These are phyloP conservation scores for Ophiostoma fasciatum DNA, from an alignment of 2,329 filamentous ascomycete genomes.

Conservation along the genomic window DNA sequence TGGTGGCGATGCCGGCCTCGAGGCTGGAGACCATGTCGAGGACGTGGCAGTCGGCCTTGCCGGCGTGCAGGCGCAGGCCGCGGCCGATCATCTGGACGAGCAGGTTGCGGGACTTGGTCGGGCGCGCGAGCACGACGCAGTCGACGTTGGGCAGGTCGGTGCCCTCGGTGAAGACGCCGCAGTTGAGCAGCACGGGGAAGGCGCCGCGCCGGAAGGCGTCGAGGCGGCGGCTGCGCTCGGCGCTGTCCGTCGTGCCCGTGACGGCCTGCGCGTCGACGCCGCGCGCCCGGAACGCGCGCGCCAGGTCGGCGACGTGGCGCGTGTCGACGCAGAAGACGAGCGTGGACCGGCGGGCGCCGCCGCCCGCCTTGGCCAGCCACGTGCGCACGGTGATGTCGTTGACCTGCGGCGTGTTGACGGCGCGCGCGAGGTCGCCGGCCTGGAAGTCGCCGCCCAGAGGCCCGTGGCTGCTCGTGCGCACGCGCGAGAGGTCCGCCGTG, in stretches of 20 bases:
- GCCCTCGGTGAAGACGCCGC: slow-evolving; percentile 91
- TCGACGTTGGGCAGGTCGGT: slow-evolving; percentile 97
- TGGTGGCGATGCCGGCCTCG: slow-evolving; percentile 72
- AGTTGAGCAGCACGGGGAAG: slow-evolving; percentile 84
- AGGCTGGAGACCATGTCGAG: slow-evolving; percentile 91
- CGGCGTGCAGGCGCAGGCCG: slow-evolving; percentile 69
- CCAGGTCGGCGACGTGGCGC: slow-evolving; percentile 62
- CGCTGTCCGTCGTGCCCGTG: slow-evolving; percentile 62
- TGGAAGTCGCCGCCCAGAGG: slow-evolving; percentile 65
- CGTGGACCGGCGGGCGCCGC: slow-evolving; percentile 50
- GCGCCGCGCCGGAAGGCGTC: slow-evolving; percentile 61
- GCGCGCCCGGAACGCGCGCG: slow-evolving; percentile 56
- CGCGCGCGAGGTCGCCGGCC: slow-evolving; percentile 58
- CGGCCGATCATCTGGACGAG: slow-evolving; percentile 96
- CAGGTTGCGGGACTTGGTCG: slow-evolving; percentile 83
- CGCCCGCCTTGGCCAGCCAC: slow-evolving; percentile 62
- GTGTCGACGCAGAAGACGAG: slow-evolving; percentile 91
- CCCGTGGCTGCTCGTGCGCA: slow-evolving; percentile 34
- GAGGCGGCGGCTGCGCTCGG: slow-evolving; percentile 54
- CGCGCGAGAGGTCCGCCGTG: slow-evolving; percentile 60
- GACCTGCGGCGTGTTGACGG: slow-evolving; percentile 65
- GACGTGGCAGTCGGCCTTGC: slow-evolving; percentile 79
- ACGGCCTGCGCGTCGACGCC: slow-evolving; percentile 74
- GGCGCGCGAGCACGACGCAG: slow-evolving; percentile 74
- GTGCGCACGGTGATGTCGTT: slow-evolving; percentile 77